Base-by-base conservation (phyloP, 2,329 filamentous ascomycete species). In the Aspergillus calidoustus region DNA sequence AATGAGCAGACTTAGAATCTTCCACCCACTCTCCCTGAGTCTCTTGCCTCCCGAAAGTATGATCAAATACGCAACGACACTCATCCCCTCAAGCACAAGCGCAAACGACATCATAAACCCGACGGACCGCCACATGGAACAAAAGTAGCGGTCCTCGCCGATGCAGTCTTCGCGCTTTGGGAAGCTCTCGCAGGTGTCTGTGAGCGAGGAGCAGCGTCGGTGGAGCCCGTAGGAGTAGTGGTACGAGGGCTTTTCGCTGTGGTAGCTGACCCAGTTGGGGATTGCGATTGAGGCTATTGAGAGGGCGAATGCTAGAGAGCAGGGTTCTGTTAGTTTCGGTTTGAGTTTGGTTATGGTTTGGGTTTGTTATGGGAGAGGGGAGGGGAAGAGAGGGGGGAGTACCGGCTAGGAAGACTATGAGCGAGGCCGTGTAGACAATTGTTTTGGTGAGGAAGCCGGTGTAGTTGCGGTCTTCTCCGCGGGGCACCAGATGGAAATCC, bases 51-150 rank as follows among this genome's bases (percentile, higher is more conserved):
- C 93, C 1, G 84, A 80, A 67, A 97, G 80, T 51, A 96, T 87
- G 54, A 96, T 86, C 31, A 89, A 72, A 77, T 94, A 97, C 19
- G 89, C 87, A 30, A 96, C 88, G n/a, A 96, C 78, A 7, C 88
- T 88, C 59, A 90, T 92, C 46, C 95, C 85, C 76, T 96, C 89
- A 44, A 95, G 75, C n/a, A 97, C 88, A 43, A 92, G 86, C 7
- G 91, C 86, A 69, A 97, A 91, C 56, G 89, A 91, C 81, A 96
- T 92, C 66, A 97, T 79, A 78, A 97, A 98, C 25, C 91, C 93
- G 41, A 92, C 88, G 28, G 88, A 92, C 62, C 91, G 86, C 94
- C 94, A 99, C 84, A 96, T 90, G 70, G 88, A 90, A 82, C 95
- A 98, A 79, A 98, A 97, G 71, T 88, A 87, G 55, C 87, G 84